Percentiles rank a stretch among this genome's conserved stretches.
These are phyloP conservation scores for Infundibulicybe gibba DNA, from an alignment of 768 basidiomycete species.

Conservation along the genomic window DNA sequence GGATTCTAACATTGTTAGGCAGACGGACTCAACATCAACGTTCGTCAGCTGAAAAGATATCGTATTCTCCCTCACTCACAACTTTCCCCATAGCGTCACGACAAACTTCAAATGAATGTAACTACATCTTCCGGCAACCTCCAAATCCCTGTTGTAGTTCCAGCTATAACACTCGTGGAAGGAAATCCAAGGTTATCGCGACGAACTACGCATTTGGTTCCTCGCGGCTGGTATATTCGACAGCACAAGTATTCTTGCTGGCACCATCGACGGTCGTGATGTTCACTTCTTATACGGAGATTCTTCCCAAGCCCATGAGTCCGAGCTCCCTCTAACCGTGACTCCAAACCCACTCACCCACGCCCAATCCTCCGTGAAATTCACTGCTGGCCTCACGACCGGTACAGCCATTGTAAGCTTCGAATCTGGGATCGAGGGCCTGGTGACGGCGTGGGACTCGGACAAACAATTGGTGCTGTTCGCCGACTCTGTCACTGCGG, in stretches of 20 bases:
- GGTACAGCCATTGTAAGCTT: constrained; percentile 47
- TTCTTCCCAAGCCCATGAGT: constrained; percentile 51
- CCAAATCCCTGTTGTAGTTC: constrained; percentile 51
- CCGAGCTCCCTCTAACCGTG: constrained; percentile 41
- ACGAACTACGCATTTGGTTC: constrained; percentile 72
- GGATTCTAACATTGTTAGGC: constrained; percentile 72
- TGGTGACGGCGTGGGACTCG: constrained; percentile 66
- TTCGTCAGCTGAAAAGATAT: constrained; percentile 27
- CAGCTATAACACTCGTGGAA: constrained; percentile 59
- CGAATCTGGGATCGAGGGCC: constrained; percentile 50
- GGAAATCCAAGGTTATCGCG: constrained; percentile 74
- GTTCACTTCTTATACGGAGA: constrained; percentile 63
- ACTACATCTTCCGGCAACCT: constrained; percentile 48
- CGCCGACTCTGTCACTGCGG: constrained; percentile 61
- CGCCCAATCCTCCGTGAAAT: constrained; percentile 22
- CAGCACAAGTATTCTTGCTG: constrained; percentile 70
- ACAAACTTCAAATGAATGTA: constrained; percentile 60
- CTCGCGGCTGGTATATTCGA: constrained; percentile 62
- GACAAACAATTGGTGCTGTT: constrained; percentile 64
- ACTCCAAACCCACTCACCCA: constrained; percentile 34
- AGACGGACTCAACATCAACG: constrained; percentile 65
- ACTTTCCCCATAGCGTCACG: constrained; percentile 32
- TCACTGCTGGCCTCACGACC: constrained; percentile 15
- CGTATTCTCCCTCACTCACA: neutral
- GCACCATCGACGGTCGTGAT: constrained; percentile 55